Percentiles rank a stretch among this genome's conserved stretches.
These are phyloP conservation scores for Triticum dicoccoides DNA, from an alignment of 176 grass and related monocot species.

Conservation along the genomic window DNA sequence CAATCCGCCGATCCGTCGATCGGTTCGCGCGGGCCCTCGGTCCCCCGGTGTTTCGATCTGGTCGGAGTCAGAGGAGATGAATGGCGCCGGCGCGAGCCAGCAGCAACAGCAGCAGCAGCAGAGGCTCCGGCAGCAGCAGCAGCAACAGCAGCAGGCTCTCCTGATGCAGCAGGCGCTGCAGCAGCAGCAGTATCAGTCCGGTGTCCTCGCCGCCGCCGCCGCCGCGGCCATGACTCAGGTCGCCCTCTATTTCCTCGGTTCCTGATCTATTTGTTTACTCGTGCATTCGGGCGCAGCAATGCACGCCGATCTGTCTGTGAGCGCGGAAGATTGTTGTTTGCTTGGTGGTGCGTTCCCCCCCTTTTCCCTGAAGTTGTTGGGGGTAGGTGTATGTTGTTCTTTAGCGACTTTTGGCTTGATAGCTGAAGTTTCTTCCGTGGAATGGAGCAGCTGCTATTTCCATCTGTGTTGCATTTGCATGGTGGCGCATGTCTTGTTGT, in stretches of 20 bases:
- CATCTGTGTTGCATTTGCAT: conserved; percentile 20
- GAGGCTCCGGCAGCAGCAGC: conserved; percentile 58
- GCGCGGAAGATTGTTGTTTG: conserved; percentile 18
- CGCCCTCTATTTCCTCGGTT: conserved; percentile 6
- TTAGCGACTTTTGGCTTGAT: conserved; percentile 1
- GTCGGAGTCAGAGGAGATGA: conserved; percentile 45
- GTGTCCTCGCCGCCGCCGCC: conserved; percentile 59
- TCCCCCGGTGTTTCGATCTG: conserved; percentile 35
- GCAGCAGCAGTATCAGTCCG: conserved; percentile 78
- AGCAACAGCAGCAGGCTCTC: conserved; percentile 66
- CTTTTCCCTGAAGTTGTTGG: neutral
- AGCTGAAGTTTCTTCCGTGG: conserved; percentile 11
- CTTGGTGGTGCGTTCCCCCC: conserved; percentile 24
- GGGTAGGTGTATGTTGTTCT: conserved; percentile 10
- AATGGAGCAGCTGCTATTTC: conserved; percentile 9
- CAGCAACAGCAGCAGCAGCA: conserved; percentile 58
- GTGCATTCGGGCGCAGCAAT: conserved; percentile 23
- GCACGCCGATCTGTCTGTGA: conserved; percentile 33
- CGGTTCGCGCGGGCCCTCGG: conserved; percentile 5
- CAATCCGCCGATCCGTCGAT: conserved; percentile 32
- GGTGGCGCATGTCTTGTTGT: neutral
- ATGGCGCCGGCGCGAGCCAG: conserved; percentile 45
- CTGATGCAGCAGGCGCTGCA: conserved; percentile 72
- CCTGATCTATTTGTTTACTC: conserved; percentile 34
- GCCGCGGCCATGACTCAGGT: conserved; percentile 73